A percentile compares a stretch with the other conserved stretches of the same genome.
Conservation (phyloP, 2,329 filamentous ascomycete genomes). For the Cladosporium sp. region DNA sequence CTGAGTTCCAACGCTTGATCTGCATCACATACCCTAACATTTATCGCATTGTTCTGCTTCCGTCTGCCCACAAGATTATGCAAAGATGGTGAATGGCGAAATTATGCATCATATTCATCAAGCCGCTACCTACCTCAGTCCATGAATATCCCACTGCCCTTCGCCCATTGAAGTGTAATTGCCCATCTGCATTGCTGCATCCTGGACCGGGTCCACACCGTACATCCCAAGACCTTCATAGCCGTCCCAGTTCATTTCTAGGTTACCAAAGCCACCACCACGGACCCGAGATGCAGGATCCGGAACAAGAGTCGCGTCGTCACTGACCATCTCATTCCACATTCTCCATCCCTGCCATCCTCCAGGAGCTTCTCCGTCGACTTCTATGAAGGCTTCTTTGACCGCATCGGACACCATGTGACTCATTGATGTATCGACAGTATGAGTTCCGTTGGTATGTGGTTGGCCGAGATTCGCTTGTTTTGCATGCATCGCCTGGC, state of each 20-base stretch:
- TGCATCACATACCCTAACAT: no score
- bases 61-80: background rate
- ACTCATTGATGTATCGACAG: background rate
- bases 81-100: no score
- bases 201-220: conserved; percentile 9
- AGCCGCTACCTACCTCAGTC: background rate
- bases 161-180: background rate
- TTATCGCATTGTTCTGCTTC: background rate
- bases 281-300: background rate
- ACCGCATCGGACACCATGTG: conserved; percentile 6
- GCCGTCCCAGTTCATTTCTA: background rate
- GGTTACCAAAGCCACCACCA: background rate
- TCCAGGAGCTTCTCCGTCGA: conserved; percentile 13
- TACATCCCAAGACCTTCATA: conserved; percentile 1
- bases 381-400: conserved; percentile 16
- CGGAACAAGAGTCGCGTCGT: background rate
- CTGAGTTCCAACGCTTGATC: background rate
- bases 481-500: background rate
- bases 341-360: conserved; percentile 18
- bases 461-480: no score
- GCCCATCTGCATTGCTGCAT: conserved; percentile 5
- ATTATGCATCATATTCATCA: background rate
- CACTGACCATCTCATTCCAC: conserved; percentile 16
- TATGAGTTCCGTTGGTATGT: background rate
- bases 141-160: background rate